phyloP scores from a whole-genome alignment of 495 filamentous ascomycete species.

The Amphirosellinia nigrospora region DNA sequence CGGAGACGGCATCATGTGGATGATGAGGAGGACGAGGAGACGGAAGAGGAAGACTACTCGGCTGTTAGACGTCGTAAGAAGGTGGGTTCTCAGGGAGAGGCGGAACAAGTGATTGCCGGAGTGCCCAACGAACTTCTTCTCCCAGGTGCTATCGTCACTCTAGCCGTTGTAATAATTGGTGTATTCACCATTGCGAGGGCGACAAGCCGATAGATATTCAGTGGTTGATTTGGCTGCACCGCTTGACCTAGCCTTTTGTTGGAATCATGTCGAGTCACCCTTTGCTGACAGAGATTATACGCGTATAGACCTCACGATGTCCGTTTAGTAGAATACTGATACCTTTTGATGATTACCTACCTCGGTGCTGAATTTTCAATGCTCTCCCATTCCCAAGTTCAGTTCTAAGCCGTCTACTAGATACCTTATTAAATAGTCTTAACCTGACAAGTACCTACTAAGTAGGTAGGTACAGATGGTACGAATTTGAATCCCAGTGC shows the following conservation, averaged over 20 bases:
- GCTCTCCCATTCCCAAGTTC: neutral
- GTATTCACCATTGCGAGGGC: slow-evolving; percentile 90
- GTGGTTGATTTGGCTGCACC: slow-evolving; percentile 12
- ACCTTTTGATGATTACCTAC: slow-evolving; percentile 6
- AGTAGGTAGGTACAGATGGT: too few relatives aligned
- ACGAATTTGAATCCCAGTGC: too few relatives aligned
- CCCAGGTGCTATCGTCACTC: slow-evolving; percentile 90
- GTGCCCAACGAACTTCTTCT: slow-evolving; percentile 94
- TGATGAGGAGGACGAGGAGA: slow-evolving; percentile 58
- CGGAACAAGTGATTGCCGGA: slow-evolving; percentile 82
- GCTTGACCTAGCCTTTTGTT: slow-evolving; percentile 12
- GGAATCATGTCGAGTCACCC: slow-evolving; percentile 18
- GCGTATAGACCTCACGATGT: slow-evolving; percentile 29
- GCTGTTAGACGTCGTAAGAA: slow-evolving; percentile 50
- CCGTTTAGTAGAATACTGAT: slow-evolving; percentile 20
- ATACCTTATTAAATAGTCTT: too few relatives aligned
- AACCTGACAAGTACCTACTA: neutral
- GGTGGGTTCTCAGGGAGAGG: slow-evolving; percentile 44
- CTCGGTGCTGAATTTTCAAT: neutral
- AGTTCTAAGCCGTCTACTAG: neutral
- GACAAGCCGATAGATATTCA: slow-evolving; percentile 61
- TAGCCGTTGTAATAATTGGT: slow-evolving; percentile 91
- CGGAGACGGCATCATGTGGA: slow-evolving; percentile 57
- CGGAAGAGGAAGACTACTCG: slow-evolving; percentile 65
- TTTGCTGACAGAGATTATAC: neutral